Conservation (phyloP, 2,329 filamentous ascomycete species). For the Neocatenulostroma microsporum region DNA sequence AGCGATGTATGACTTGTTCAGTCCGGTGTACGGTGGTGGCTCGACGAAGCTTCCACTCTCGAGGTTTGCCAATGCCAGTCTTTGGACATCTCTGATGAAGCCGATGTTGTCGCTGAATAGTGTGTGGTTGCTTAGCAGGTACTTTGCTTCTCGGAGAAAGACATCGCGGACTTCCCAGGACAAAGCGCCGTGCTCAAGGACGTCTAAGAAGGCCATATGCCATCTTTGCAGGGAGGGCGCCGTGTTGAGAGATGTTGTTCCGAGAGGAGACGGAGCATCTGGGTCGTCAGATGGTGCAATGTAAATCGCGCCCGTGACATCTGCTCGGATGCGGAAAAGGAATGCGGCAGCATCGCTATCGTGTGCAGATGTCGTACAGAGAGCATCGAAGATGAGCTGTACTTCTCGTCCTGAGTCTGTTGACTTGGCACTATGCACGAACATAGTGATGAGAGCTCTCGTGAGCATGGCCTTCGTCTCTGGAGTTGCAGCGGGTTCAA, state of each 20-base stretch:
- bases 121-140: slow-evolving; percentile 82
- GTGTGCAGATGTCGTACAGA: slow-evolving; percentile 7
- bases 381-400: slow-evolving; percentile 7
- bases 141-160: slow-evolving; percentile 68
- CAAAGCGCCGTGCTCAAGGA: slow-evolving; percentile 6
- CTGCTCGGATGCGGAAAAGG: slow-evolving; percentile 15
- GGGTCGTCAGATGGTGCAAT: not conserved
- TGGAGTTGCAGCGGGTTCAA: not conserved
- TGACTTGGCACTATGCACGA: not conserved
- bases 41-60: slow-evolving; percentile 70
- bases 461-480: not conserved
- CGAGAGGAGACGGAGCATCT: not conserved
- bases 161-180: slow-evolving; percentile 88
- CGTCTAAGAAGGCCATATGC: slow-evolving; percentile 41
- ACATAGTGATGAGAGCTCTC: slow-evolving; percentile 3
- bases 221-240: slow-evolving; percentile 9
- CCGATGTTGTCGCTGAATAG: slow-evolving; percentile 67
- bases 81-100: slow-evolving; percentile 68
- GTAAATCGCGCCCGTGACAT: slow-evolving; percentile 15
- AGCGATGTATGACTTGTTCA: slow-evolving; percentile 81
- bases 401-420: not conserved
- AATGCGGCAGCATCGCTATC: slow-evolving; percentile 7
- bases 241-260: not conserved
- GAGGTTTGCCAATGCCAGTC: slow-evolving; percentile 73
- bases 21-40: slow-evolving; percentile 66